These are phyloP conservation scores for Fusarium vanettenii DNA, from an alignment of 2,329 filamentous ascomycete species.

Conservation along the genomic window DNA sequence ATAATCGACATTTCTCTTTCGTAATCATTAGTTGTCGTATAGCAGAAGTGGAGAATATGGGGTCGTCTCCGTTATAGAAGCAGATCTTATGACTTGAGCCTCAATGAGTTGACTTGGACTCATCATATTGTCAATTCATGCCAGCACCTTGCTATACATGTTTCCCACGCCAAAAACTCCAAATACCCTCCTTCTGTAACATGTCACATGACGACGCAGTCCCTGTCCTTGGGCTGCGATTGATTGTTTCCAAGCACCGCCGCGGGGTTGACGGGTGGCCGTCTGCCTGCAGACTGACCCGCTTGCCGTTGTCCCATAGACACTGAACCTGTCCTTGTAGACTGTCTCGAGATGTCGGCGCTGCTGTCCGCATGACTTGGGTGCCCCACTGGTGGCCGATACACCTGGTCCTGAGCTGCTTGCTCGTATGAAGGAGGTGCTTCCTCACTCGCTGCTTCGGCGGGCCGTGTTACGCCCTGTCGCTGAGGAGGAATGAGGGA, in stretches of 20 bases:
- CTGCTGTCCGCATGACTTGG: constrained; percentile 59
- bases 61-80: background rate
- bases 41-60: background rate
- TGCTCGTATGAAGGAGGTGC: constrained; percentile 70
- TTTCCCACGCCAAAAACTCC: background rate
- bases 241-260: constrained; percentile 33
- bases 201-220: constrained; percentile 34
- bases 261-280: constrained; percentile 37
- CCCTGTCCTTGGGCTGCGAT: constrained; percentile 17
- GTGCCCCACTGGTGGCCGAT: constrained; percentile 64
- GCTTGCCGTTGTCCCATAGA: constrained; percentile 32
- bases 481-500: constrained; percentile 54
- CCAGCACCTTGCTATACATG: background rate
- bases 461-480: constrained; percentile 49
- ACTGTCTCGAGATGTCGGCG: constrained; percentile 34
- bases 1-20: background rate
- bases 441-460: constrained; percentile 58
- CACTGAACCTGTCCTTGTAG: constrained; percentile 28
- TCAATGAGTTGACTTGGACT: too few relatives aligned
- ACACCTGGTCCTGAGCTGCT: constrained; percentile 62
- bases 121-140: background rate
- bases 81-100: background rate
- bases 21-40: background rate
- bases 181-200: background rate
- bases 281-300: constrained; percentile 37